phyloP scores from a whole-genome alignment of 2,329 filamentous ascomycete genomes.

The Pseudocercospora fijiensis region DNA sequence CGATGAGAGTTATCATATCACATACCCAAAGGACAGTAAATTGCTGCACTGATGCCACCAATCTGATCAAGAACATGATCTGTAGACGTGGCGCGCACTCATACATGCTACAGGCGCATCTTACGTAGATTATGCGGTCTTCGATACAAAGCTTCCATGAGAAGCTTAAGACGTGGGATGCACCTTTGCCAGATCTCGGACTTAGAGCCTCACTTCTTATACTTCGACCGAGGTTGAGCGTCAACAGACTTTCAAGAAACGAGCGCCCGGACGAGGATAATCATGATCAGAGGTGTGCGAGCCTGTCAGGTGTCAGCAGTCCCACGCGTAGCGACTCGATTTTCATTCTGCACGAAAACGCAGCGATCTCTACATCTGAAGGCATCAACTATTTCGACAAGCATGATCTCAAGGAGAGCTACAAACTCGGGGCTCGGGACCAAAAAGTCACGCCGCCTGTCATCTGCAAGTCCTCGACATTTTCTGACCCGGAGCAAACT shows the following conservation, averaged over 20 bases:
- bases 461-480: not conserved
- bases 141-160: conserved; percentile 12
- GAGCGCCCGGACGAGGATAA: not conserved
- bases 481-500: not conserved
- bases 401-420: conserved; percentile 8
- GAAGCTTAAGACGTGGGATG: conserved; percentile 14
- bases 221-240: not conserved
- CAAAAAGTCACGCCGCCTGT: not conserved
- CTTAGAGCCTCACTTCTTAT: conserved; percentile 7
- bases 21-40: not conserved
- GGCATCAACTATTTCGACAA: not conserved
- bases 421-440: not conserved
- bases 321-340: not conserved
- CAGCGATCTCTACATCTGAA: not conserved
- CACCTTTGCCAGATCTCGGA: conserved; percentile 1
- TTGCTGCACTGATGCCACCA: not conserved
- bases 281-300: not conserved
- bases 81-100: not conserved
- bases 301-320: not conserved
- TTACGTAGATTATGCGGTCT: not conserved
- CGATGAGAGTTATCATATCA: not conserved
- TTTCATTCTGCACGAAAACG: not conserved
- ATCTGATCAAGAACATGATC: not conserved
- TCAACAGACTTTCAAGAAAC: not conserved
- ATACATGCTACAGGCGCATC: not conserved